Base-by-base conservation (phyloP, 2,329 filamentous ascomycete species). In the Pseudogymnoascus sp. region DNA sequence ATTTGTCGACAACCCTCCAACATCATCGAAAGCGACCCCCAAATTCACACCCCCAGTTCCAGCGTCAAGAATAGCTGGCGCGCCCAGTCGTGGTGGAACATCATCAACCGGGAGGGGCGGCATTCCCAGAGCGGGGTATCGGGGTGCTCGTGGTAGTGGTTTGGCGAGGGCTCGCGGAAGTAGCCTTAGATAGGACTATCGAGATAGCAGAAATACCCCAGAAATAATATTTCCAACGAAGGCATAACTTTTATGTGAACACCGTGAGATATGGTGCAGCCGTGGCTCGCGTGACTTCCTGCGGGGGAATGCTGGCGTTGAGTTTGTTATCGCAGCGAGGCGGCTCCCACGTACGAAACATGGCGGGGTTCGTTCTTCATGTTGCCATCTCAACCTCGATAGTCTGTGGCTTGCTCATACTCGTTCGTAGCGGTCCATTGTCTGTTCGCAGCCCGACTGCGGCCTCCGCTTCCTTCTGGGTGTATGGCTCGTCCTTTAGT, bases 401-500 rank as follows among this genome's bases (percentile, higher is more conserved):
- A 61, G 71, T 67, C 67, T 70, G 61, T n/a, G 61, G 18, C 62
- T 58, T 59, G 11, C 11, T 62, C 62, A 59, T 39, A 58, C 41
- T 66, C 60, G 37, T 69, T 66, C 65, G 63, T 64, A 74, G 72
- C 63, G 72, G 68, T 65, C 83, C 83, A 72, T 91, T 91, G 71
- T 91, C 87, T 33, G 84, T 86, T 60, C 81, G 78, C 61, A 92
- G 75, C 38, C 90, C 90, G 36, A 87, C 79, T 0, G 88, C 91
- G 14, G 89, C 90, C 71, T 96, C 90, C 33, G 92, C 90, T 68
- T 92, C 85, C 70, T 90, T 89, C 70, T 96, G 91, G 4, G 87
- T 87, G 74, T 96, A 94, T 8, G 91, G 89, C 68, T 90, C 90
- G 70, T 95, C 91, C 65, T 85, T 84, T 63, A 99, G 77, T 69